Conservation (phyloP, 169 alveolate species). For the Plasmodium berghei region DNA sequence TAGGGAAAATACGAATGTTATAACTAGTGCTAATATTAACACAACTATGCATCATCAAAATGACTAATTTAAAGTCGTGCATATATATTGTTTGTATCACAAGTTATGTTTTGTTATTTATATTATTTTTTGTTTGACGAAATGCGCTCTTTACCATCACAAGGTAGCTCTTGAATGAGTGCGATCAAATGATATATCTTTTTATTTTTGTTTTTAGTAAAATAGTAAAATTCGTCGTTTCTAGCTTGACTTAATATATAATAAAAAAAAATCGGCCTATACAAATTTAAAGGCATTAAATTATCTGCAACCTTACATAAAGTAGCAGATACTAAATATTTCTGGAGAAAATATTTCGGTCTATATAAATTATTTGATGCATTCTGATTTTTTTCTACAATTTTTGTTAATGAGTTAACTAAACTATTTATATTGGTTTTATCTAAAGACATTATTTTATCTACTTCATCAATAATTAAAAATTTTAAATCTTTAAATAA, state of each 20-base stretch:
- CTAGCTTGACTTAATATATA: conserved; percentile 34
- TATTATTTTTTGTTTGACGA: background rate
- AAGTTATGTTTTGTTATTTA: too few relatives aligned
- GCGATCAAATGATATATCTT: conserved; percentile 19
- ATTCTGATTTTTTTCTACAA: conserved; percentile 45
- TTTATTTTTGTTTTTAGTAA: conserved; percentile 9
- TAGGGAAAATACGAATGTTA: too few relatives aligned
- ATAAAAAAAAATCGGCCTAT: conserved; percentile 73
- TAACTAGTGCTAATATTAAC: too few relatives aligned
- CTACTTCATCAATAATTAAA: conserved; percentile 81
- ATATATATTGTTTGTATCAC: too few relatives aligned
- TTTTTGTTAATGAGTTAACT: conserved; percentile 44
- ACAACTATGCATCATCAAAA: too few relatives aligned
- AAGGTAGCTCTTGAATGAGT: conserved; percentile 7
- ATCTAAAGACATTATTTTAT: conserved; percentile 52
- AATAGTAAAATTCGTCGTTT: conserved; percentile 55
- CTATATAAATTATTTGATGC: conserved; percentile 19
- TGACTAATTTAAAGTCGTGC: too few relatives aligned
- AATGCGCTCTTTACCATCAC: conserved; percentile 12
- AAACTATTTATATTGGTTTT: conserved; percentile 28
- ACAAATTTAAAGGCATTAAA: conserved; percentile 57
- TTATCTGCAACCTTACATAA: conserved; percentile 66
- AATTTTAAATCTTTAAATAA: conserved; percentile 72
- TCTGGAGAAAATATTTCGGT: conserved; percentile 60
- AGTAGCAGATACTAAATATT: conserved; percentile 57